Evolutionary conservation across 2,329 filamentous ascomycete species (phyloP).

Genomic region (Scedosporium minutisporum): DNA sequence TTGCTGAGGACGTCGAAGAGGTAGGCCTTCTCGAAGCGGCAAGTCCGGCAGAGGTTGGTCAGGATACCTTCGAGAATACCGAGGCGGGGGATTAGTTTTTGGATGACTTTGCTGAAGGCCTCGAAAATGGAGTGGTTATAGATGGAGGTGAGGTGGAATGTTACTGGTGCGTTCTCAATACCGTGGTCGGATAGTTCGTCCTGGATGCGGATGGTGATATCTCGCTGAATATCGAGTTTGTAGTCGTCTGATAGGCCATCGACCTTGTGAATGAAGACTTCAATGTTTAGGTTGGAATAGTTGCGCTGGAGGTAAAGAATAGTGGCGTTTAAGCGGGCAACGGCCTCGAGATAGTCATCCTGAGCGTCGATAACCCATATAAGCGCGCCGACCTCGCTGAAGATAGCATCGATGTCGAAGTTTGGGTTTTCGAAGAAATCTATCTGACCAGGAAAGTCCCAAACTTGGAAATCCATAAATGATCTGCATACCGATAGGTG

Average conservation of each 20-base stretch:
- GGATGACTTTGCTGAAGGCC: slow-evolving; percentile 95
- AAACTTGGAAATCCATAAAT: slow-evolving; percentile 98
- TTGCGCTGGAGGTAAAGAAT: slow-evolving; percentile 81
- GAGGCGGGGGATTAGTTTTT: slow-evolving; percentile 90
- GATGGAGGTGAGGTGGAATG: slow-evolving; percentile 93
- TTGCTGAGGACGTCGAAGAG: slow-evolving; percentile 96
- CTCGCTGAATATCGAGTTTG: slow-evolving; percentile 88
- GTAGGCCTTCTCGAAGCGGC: slow-evolving; percentile 95
- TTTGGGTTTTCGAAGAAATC: slow-evolving; percentile 78
- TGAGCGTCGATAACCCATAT: slow-evolving; percentile 99
- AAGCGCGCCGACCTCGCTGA: slow-evolving; percentile 84
- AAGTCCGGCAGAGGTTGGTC: slow-evolving; percentile 86
- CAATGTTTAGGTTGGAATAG: slow-evolving; percentile 91
- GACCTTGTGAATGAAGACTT: slow-evolving; percentile 98
- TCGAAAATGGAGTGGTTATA: slow-evolving; percentile 99
- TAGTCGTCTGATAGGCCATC: slow-evolving; percentile 97
- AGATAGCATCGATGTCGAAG: slow-evolving; percentile 88
- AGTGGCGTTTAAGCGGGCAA: slow-evolving; percentile 75
- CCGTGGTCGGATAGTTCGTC: slow-evolving; percentile 91
- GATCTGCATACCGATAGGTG: slow-evolving; percentile 46
- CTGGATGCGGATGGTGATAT: slow-evolving; percentile 92
- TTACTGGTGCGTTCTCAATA: slow-evolving; percentile 86
- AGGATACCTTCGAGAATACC: slow-evolving; percentile 89
- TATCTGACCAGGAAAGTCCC: slow-evolving; percentile 93
- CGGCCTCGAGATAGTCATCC: slow-evolving; percentile 91